Evolutionary conservation across 176 grass and related monocot species (phyloP).

Genomic region (Thalia dealbata): DNA sequence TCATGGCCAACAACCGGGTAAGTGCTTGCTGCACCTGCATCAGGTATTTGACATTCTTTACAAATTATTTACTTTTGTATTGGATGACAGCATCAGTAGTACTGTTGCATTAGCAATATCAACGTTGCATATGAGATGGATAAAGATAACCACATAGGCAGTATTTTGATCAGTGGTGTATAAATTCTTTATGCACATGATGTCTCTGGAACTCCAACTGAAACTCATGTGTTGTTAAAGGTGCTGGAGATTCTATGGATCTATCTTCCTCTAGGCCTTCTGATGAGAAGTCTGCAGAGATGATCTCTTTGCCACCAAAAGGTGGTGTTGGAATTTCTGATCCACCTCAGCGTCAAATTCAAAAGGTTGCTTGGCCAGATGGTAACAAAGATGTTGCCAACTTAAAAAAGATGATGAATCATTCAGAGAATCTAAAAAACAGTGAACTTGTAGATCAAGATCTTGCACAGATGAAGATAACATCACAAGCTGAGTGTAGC

Average conservation of each 20-base stretch:
- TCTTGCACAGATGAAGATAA: constrained; percentile 15
- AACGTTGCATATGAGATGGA: no score
- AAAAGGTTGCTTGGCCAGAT: constrained; percentile 2
- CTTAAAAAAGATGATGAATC: constrained; percentile 1
- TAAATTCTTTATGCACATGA: neutral
- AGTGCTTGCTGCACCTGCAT: neutral
- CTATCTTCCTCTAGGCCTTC: constrained; percentile 33
- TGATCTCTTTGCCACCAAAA: constrained; percentile 30
- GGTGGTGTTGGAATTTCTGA: constrained; percentile 16
- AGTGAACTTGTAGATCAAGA: constrained; percentile 31
- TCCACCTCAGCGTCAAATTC: neutral
- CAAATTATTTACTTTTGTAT: neutral
- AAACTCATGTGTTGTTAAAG: constrained; percentile 19
- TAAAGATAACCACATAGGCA: neutral
- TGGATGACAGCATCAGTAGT: no score
- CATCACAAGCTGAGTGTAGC: constrained; percentile 29
- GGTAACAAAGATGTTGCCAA: constrained; percentile 1
- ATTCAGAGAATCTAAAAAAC: constrained; percentile 20
- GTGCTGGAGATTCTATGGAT: constrained; percentile 30
- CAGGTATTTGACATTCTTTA: neutral
- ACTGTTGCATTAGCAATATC: no score
- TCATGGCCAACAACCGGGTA: neutral
- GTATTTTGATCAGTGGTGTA: no score
- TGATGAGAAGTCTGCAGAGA: constrained; percentile 22
- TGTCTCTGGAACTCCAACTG: no score